Base-by-base conservation (phyloP, 176 grass and related monocot species). In the Bromus sterilis region DNA sequence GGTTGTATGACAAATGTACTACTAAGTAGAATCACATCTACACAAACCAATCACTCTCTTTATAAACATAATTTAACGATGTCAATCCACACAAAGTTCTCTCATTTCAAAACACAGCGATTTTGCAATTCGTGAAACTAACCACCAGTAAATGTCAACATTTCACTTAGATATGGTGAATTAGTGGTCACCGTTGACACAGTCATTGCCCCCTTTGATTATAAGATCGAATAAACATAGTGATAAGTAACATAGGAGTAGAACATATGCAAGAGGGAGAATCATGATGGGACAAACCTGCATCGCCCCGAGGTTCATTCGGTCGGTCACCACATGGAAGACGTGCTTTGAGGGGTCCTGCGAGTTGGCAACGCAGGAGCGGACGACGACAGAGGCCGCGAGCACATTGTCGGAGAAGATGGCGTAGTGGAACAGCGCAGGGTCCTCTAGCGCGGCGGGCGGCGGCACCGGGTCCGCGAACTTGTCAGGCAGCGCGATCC, bases 331-430 rank as follows among this genome's bases (percentile, higher is more conserved):
- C 9, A 99, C 96, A 46, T 99, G 96, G 83, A 99, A 99, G 49
- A 93, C 91, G 73, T 99, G 96, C 78, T 80, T 92, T 1, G 84
- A 90, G 40, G 96, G 93, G 18, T 99, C 93, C 25, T 18, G 24
- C 23, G 96, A 88, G 56, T 99, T 95, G 73, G 83, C 85, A 6
- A 99, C 93, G 33, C 93, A 89, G 51, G 96, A 99, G 64, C 94
- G 92, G 40, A 99, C 93, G 60, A 99, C 96, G 41, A 94, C 93
- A 1, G 93, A 99, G 34, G 96, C 96, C 4, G 96, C 96, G 33
- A 99, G 96, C 40, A 99, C 96, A 84, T 99, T 99, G 42, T 99
- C 96, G 9, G 96, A 99, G 88, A 99, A 99, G 62, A 99, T 99
- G 21, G 96, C 96, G 74, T 99, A 99, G 84, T 98, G 95, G 77